phyloP scores from a whole-genome alignment of 805 yeast species.

The Myxozyma mucilagina region DNA sequence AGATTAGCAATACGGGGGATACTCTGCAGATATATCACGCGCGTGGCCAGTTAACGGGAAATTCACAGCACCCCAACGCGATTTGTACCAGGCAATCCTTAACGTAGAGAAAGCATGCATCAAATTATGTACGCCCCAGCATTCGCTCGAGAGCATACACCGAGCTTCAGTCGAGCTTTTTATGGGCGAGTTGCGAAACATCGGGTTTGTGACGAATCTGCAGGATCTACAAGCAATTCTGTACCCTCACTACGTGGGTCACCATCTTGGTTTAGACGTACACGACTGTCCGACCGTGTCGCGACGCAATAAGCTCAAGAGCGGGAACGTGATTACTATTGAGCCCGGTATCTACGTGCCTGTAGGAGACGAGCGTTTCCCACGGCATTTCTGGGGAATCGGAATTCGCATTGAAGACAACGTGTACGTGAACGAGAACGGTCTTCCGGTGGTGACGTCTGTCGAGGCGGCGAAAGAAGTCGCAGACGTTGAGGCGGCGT shows the following conservation, averaged over 20 bases:
- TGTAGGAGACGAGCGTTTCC: slow-evolving; percentile 60
- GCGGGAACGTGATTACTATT: slow-evolving; percentile 85
- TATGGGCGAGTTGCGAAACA: slow-evolving; percentile 63
- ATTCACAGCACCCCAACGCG: slow-evolving; percentile 77
- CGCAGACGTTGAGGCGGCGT: slow-evolving; percentile 73
- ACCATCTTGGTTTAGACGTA: slow-evolving; percentile 78
- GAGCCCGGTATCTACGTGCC: slow-evolving; percentile 97
- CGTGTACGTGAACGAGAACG: slow-evolving; percentile 68
- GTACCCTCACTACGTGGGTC: slow-evolving; percentile 96
- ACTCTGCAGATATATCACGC: slow-evolving; percentile 92
- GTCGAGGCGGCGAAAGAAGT: slow-evolving; percentile 85
- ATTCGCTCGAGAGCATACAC: slow-evolving; percentile 74
- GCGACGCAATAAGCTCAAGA: slow-evolving; percentile 52
- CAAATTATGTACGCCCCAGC: slow-evolving; percentile 57
- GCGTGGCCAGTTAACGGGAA: slow-evolving; percentile 88
- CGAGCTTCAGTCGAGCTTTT: slow-evolving; percentile 60
- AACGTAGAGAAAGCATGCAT: slow-evolving; percentile 80
- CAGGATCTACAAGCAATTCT: slow-evolving; percentile 41
- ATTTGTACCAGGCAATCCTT: slow-evolving; percentile 83
- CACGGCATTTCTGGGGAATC: slow-evolving; percentile 76
- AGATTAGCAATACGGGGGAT: slow-evolving; percentile 69
- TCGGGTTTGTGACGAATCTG: slow-evolving; percentile 55
- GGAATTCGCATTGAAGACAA: slow-evolving; percentile 97
- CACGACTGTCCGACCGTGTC: slow-evolving; percentile 75
- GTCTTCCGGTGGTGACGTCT: slow-evolving; percentile 60